A percentile compares a stretch with the other conserved stretches of the same genome.
Evolutionary conservation across 2,329 filamentous ascomycete species (phyloP).

Genomic region (Cytospora schulzeri): DNA sequence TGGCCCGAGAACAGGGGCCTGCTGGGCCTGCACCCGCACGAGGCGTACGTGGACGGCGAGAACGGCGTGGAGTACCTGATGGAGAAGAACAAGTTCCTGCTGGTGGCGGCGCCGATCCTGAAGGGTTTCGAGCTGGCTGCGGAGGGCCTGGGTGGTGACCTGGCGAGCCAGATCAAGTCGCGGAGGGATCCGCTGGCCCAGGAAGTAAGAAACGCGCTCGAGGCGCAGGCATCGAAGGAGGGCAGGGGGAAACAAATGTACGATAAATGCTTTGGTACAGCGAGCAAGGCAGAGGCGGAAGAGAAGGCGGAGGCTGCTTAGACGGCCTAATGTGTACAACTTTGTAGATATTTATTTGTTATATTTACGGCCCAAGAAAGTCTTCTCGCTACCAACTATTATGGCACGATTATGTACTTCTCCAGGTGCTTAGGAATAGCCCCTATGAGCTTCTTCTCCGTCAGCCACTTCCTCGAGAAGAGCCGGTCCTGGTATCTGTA

Average conservation of each 20-base stretch:
- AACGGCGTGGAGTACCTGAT: conserved; percentile 39
- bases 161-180: conserved; percentile 41
- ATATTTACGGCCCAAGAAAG: conserved; percentile 5
- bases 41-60: conserved; percentile 34
- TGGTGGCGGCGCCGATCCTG: conserved; percentile 41
- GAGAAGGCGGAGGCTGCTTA: conserved; percentile 19
- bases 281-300: conserved; percentile 11
- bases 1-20: conserved; percentile 46
- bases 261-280: conserved; percentile 35
- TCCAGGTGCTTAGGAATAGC: conserved; percentile 83
- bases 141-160: conserved; percentile 36
- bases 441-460: conserved; percentile 77
- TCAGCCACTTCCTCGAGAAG: conserved; percentile 89
- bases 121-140: conserved; percentile 50
- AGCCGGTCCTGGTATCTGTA: conserved; percentile 93
- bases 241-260: conserved; percentile 35
- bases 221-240: conserved; percentile 20
- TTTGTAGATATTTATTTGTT: conserved; percentile 23
- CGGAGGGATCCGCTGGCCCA: conserved; percentile 29
- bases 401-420: conserved; percentile 94
- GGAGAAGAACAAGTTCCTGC: conserved; percentile 40
- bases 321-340: conserved; percentile 27
- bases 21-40: conserved; percentile 40
- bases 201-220: conserved; percentile 34
- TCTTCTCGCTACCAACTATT: conserved; percentile 27